Conservation (phyloP, 2,329 filamentous ascomycete genomes). For the Ilyonectria sp. region DNA sequence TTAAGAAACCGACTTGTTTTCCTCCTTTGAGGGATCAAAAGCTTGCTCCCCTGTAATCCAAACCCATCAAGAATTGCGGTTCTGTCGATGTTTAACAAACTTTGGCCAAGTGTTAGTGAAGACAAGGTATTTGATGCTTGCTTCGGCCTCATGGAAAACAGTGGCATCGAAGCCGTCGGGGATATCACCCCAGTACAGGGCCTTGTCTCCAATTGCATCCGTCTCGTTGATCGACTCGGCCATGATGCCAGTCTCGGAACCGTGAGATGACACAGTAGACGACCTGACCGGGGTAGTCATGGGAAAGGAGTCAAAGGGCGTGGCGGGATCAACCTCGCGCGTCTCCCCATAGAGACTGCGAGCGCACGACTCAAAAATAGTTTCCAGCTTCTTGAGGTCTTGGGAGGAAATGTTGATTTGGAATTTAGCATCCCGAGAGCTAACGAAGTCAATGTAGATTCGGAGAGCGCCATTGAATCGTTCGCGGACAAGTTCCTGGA, state of each 20-base stretch:
- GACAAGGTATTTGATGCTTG: conserved; percentile 59
- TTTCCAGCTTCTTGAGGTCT: too few species aligned
- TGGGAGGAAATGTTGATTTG: too few species aligned
- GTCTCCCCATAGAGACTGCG: conserved; percentile 60
- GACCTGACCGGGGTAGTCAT: conserved; percentile 36
- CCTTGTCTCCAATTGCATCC: conserved; percentile 42
- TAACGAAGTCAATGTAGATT: too few species aligned
- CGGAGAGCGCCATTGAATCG: too few species aligned
- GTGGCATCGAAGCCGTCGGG: conserved; percentile 64
- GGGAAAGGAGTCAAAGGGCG: conserved; percentile 57
- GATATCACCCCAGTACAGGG: conserved; percentile 61
- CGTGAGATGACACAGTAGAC: conserved; percentile 36
- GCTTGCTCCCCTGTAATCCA: too few species aligned
- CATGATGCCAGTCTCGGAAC: conserved; percentile 34
- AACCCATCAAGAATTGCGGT: too few species aligned
- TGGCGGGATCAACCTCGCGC: conserved; percentile 57
- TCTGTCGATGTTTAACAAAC: conserved; percentile 61
- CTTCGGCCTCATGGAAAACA: conserved; percentile 74
- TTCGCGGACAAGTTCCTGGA: too few species aligned
- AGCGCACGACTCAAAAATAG: background rate
- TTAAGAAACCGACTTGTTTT: too few species aligned
- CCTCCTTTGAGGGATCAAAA: too few species aligned
- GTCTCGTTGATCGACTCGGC: conserved; percentile 11
- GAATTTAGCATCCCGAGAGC: too few species aligned
- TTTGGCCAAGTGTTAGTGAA: conserved; percentile 76